Percentiles rank a stretch among this genome's conserved stretches.
phyloP scores from a whole-genome alignment of 768 basidiomycete species.

The Xerocomellus dryophilus region DNA sequence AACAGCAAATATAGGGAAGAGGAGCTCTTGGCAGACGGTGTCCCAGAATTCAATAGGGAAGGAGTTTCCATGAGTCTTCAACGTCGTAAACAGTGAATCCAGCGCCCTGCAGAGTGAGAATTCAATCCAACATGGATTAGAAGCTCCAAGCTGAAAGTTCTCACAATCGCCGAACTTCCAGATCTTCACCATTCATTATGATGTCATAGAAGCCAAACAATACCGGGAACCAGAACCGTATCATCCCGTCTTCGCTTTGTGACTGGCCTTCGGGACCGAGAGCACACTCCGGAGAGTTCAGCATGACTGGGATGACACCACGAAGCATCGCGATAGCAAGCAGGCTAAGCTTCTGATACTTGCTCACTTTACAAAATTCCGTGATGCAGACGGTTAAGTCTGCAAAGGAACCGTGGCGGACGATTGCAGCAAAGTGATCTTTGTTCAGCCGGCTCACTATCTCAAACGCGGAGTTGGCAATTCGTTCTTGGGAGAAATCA shows the following conservation, averaged over 20 bases:
- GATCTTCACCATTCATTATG: conserved; percentile 98
- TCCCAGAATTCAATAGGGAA: conserved; percentile 97
- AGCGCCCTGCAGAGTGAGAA: conserved; percentile 60
- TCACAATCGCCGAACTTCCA: conserved; percentile 94
- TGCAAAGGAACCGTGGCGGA: conserved; percentile 90
- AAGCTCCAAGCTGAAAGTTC: conserved; percentile 32
- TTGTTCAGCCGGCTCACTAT: conserved; percentile 89
- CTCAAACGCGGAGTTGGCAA: conserved; percentile 92
- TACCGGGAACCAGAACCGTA: conserved; percentile 95
- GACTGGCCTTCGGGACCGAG: conserved; percentile 33
- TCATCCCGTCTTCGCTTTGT: conserved; percentile 80
- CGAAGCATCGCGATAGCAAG: conserved; percentile 96
- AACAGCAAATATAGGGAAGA: conserved; percentile 98
- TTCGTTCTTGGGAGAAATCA: conserved; percentile 57
- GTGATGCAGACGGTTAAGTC: conserved; percentile 97
- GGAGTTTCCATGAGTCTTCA: conserved; percentile 82
- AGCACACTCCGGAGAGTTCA: conserved; percentile 70
- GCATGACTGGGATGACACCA: conserved; percentile 89
- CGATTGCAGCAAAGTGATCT: conserved; percentile 87
- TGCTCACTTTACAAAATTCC: conserved; percentile 99
- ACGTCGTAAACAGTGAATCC: conserved; percentile 92
- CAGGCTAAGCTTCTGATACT: conserved; percentile 97
- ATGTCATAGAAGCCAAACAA: conserved; percentile 99
- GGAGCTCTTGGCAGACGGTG: conserved; percentile 90
- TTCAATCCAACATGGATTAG: conserved; percentile 7